A percentile compares a stretch with the other conserved stretches of the same genome.
Evolutionary conservation across 805 yeast species (phyloP).

Genomic region (Ogataea methylovora): DNA sequence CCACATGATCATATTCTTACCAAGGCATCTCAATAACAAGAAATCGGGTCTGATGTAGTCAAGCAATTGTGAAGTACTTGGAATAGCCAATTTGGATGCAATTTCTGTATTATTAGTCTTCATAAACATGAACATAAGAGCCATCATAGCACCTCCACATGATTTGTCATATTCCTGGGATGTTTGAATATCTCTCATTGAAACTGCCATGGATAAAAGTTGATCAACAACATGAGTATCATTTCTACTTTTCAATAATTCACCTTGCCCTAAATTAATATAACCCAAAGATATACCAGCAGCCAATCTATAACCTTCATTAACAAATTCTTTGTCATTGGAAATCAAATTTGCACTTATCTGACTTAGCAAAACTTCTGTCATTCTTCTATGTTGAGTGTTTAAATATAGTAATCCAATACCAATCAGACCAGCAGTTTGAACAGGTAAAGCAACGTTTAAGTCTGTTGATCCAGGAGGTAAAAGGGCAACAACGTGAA

Average conservation of each 20-base stretch:
- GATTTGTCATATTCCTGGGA: constrained; percentile 53
- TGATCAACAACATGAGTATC: constrained; percentile 60
- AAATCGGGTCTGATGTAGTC: constrained; percentile 78
- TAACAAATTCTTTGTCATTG: constrained; percentile 49
- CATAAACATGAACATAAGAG: constrained; percentile 67
- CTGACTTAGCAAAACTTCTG: constrained; percentile 69
- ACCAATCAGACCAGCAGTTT: constrained; percentile 87
- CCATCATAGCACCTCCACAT: constrained; percentile 67
- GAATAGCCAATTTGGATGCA: constrained; percentile 56
- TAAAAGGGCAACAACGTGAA: constrained; percentile 83
- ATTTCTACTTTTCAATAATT: constrained; percentile 37
- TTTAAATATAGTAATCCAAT: constrained; percentile 77
- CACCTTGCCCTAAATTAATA: constrained; percentile 73
- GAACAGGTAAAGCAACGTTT: constrained; percentile 76
- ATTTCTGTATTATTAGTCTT: constrained; percentile 53
- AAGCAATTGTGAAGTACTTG: constrained; percentile 48
- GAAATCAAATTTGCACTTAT: constrained; percentile 45
- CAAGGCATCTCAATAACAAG: constrained; percentile 55
- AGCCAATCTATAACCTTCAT: constrained; percentile 77
- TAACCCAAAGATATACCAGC: constrained; percentile 88
- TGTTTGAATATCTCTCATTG: constrained; percentile 57
- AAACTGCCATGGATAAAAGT: constrained; percentile 48
- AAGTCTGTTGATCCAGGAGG: constrained; percentile 90
- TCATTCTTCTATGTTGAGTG: constrained; percentile 79
- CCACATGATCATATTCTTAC: constrained; percentile 69